These are phyloP conservation scores for Trypanosoma lewisi DNA, from an alignment of 208 protist species.

Conservation along the genomic window DNA sequence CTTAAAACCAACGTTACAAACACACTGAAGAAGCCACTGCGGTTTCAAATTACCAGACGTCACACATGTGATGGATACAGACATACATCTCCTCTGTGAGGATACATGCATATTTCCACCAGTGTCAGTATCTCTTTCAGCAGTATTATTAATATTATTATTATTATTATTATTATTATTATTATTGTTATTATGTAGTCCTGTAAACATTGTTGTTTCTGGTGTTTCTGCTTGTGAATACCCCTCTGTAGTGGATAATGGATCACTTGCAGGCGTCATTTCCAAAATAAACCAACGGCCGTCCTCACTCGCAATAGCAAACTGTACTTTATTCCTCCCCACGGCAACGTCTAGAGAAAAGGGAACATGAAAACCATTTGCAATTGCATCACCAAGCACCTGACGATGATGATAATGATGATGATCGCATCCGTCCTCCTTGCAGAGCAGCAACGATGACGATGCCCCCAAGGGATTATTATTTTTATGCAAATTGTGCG, in stretches of 20 bases:
- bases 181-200: not conserved
- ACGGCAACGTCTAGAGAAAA: constrained; percentile 68
- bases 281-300: constrained; percentile 70
- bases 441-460: not conserved
- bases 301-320: constrained; percentile 61
- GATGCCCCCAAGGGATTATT: not conserved
- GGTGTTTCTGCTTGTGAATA: too few species aligned
- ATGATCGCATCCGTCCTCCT: too few species aligned
- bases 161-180: not conserved
- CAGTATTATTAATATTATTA: too few species aligned
- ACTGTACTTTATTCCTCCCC: constrained; percentile 30
- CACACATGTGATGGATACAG: constrained; percentile 22
- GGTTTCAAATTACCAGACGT: constrained; percentile 24
- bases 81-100: too few species aligned
- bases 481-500: too few species aligned
- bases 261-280: constrained; percentile 24
- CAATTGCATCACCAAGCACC: too few species aligned
- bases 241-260: not conserved
- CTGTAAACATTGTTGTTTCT: constrained; percentile 2
- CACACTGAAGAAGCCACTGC: constrained; percentile 56
- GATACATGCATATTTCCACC: too few species aligned
- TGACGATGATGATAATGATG: too few species aligned
- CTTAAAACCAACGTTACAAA: constrained; percentile 44
- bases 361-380: constrained; percentile 35
- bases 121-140: too few species aligned